Percentiles rank a stretch among this genome's conserved stretches.
phyloP scores from a whole-genome alignment of 2,329 filamentous ascomycete species.

The Aspergillus eucalypticola region DNA sequence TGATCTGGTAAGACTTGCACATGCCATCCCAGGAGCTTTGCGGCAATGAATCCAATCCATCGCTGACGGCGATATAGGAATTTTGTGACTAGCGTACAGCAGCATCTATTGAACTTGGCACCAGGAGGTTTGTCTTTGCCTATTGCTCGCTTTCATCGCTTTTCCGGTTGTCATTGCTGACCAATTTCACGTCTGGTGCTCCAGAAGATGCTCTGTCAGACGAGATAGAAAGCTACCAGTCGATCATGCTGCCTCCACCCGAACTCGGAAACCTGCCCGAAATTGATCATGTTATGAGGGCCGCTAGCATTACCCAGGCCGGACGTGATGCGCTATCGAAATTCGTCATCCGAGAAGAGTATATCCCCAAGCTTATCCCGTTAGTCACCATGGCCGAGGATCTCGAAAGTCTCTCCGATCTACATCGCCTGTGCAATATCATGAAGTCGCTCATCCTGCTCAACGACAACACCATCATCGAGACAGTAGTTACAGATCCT shows the following conservation, averaged over 20 bases:
- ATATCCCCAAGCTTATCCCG: conserved; percentile 82
- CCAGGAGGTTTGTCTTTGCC: conserved; percentile 57
- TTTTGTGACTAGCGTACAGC: conserved; percentile 84
- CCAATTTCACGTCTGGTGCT: conserved; percentile 8
- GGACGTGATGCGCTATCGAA: conserved; percentile 87
- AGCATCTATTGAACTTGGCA: conserved; percentile 65
- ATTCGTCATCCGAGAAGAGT: conserved; percentile 80
- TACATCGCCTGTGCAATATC: conserved; percentile 93
- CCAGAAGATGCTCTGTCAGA: conserved; percentile 85
- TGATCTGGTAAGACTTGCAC: conserved; percentile 70
- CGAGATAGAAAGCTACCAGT: conserved; percentile 72
- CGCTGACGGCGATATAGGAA: conserved; percentile 62
- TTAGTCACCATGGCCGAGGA: conserved; percentile 88
- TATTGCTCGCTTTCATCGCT: background rate
- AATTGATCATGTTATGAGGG: conserved; percentile 80
- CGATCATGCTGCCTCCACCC: conserved; percentile 74
- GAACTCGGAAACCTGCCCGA: conserved; percentile 81
- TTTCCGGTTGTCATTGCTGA: conserved; percentile 28
- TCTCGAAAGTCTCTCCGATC: conserved; percentile 78
- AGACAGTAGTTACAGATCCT: conserved; percentile 86
- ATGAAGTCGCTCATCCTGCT: conserved; percentile 95
- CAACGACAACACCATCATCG: conserved; percentile 93
- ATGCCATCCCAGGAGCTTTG: conserved; percentile 27
- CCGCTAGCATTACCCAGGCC: conserved; percentile 69
- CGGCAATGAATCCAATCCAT: conserved; percentile 12